Base-by-base conservation (phyloP, 2,329 filamentous ascomycete genomes). In the Fusarium chlamydosporum region DNA sequence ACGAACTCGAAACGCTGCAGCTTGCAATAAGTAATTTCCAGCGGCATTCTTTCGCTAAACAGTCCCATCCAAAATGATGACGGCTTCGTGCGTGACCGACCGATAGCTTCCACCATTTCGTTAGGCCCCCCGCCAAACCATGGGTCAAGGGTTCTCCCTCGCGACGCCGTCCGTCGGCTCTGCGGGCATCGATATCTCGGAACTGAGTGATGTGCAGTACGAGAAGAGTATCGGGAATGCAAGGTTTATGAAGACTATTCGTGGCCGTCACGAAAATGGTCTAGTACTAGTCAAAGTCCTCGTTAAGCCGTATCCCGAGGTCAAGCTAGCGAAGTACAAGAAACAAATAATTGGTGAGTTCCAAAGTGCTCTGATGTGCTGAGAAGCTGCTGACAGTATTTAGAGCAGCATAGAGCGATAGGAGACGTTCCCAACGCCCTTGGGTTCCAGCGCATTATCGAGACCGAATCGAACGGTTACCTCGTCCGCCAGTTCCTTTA, bases 71-170 rank as follows among this genome's bases (percentile, higher is more conserved):
- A 75, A 74, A 52, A 75, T 75, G 72, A 74, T 58, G 60, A 66
- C 65, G 57, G 65, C 58, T 54, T 68, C 61, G 56, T 64, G 48
- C 58, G 53, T 55, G 37, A 63, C 54, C 53, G 64, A 68, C 60
- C 68, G 65, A 74, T 74, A 74, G 71, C 72, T 65, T 65, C 61
- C 45, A 70, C 70, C 40, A 71, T 67, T 57, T 54, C 43, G 37
- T 53, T 54, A 68, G 57, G 61, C 56, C 51, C 38, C 61, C 59
- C 51, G 38, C 61, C 52, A 67, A 54, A 68, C 72, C 70, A 99
- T 99, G 96, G 96, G 96, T 70, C 96, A 99, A 86, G 94, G 93
- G 70, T 97, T 97, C 82, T 97, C 95, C 67, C 89, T 97, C 74
- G 93, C 94, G 55, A 94, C 94, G 76, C 92, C 96, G 70, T 96